Base-by-base conservation (phyloP, 2,329 filamentous ascomycete genomes). In the Fusarium humuli region DNA sequence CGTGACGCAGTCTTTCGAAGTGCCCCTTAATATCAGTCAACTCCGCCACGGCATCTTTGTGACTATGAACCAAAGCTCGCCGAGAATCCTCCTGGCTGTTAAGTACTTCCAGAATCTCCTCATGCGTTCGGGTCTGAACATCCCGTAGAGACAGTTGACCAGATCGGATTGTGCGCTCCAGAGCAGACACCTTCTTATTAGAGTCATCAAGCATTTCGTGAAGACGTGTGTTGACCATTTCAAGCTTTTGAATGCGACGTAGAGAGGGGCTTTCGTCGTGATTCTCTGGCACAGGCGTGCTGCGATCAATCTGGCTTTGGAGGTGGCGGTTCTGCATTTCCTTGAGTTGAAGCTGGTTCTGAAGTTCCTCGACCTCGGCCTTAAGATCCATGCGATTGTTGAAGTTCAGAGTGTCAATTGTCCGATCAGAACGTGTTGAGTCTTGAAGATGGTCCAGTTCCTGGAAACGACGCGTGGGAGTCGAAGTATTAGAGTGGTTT, bases 161-260 rank as follows among this genome's bases (percentile, higher is more conserved):
- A 37, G 91, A 92, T 61, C 91, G 92, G 61, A 98, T 91, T 65
- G 90, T 94, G 78, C 93, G 92, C 80, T 98, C 96, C 23, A 98
- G 82, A 1, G 91, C 88, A 9, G 95, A 97, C 4, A 98, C 91
- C 82, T 98, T 98, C 84, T 93, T 95, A 20, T 91, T 86, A 5
- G 95, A 98, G 79, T 98, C 94, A 79, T 98, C 95, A 7, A 98
- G 90, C 88, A 97, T 93, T 69, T 97, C 94, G 76, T 98, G 95
- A 16, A 98, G 86, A 60, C 94, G 90, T 79, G 88, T 94, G 81
- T 98, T 98, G 77, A 93, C 95, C 73, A 94, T 90, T 80, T 98
- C 95, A 7, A 98, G 87, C 81, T 98, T 95, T 77, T 97, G 92
- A 75, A 97, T 91, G 18, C 96, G 90, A 57, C 91, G 88, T 49